phyloP scores from a whole-genome alignment of 345 rosid species.

The Citropsis articulata region DNA sequence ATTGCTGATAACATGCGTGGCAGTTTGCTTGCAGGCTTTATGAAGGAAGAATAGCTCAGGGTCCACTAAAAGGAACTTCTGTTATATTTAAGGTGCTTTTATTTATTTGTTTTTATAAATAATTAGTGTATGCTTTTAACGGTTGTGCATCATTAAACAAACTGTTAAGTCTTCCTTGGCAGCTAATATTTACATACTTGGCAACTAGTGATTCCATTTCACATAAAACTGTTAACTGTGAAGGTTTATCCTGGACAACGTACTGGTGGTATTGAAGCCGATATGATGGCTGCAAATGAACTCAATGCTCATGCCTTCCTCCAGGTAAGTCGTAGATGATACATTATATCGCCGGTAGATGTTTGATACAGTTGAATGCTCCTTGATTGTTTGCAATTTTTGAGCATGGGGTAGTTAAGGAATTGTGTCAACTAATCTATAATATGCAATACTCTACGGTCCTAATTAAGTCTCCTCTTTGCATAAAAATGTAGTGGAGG shows the following conservation, averaged over 20 bases:
- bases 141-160: not conserved
- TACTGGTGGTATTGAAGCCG: conserved; percentile 81
- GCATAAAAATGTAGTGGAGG: not conserved
- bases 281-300: conserved; percentile 98
- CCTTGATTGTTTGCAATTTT: not conserved
- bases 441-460: not conserved
- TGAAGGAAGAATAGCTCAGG: conserved; percentile 85
- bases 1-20: conserved; percentile 35
- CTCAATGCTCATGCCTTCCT: conserved; percentile 81
- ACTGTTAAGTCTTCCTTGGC: too few relatives aligned
- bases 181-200: not conserved
- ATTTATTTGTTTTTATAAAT: not conserved
- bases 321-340: conserved; percentile 49
- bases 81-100: conserved; percentile 67
- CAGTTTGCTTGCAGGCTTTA: conserved; percentile 83
- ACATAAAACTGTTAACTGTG: conserved; percentile 17
- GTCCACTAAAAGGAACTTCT: conserved; percentile 62
- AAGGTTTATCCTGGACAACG: conserved; percentile 94
- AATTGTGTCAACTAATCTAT: conserved; percentile 8
- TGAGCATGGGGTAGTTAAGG: not conserved
- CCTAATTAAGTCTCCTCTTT: not conserved
- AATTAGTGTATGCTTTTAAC: not conserved
- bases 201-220: not conserved
- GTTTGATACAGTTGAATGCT: not conserved
- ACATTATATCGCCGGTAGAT: not conserved